phyloP scores from a whole-genome alignment of 352 stramenopile genomes.

The Phytopythium litorale region DNA sequence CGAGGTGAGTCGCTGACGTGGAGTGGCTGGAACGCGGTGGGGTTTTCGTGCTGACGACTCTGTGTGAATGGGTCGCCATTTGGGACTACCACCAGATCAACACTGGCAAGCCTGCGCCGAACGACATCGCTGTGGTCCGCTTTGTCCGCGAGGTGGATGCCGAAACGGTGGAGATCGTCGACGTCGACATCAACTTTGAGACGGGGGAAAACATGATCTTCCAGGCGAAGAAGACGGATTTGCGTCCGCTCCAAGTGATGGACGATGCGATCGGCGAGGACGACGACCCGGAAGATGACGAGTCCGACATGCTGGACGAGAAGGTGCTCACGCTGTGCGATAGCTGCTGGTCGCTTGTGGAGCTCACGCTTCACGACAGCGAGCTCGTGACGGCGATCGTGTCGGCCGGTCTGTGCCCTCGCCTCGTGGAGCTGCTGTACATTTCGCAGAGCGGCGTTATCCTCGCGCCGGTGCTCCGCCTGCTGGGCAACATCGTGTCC shows the following conservation, averaged over 20 bases:
- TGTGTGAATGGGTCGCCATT: background rate
- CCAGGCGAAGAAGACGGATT: conserved; percentile 44
- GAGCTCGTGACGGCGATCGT: conserved; percentile 65
- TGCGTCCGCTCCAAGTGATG: conserved; percentile 77
- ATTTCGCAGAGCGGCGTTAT: conserved; percentile 85
- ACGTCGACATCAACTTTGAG: conserved; percentile 87
- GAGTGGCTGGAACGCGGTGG: background rate
- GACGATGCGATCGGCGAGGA: conserved; percentile 78
- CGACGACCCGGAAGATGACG: conserved; percentile 68
- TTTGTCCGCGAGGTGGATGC: conserved; percentile 76
- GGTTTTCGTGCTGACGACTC: conserved; percentile 1
- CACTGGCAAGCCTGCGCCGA: conserved; percentile 74
- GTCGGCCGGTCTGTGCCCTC: conserved; percentile 50
- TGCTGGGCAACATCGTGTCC: conserved; percentile 83
- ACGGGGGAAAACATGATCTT: conserved; percentile 84
- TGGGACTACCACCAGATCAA: conserved; percentile 32
- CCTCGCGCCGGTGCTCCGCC: conserved; percentile 63
- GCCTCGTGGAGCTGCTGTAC: conserved; percentile 78
- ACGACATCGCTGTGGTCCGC: conserved; percentile 83
- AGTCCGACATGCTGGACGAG: conserved; percentile 69
- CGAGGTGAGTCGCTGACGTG: conserved; percentile 30
- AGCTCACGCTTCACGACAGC: conserved; percentile 74
- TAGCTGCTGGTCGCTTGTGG: conserved; percentile 80
- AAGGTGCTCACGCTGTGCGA: conserved; percentile 86
- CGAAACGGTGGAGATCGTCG: conserved; percentile 75